Conservation (phyloP, 202 grass and related monocot genomes). For the Panicum virgatum region DNA sequence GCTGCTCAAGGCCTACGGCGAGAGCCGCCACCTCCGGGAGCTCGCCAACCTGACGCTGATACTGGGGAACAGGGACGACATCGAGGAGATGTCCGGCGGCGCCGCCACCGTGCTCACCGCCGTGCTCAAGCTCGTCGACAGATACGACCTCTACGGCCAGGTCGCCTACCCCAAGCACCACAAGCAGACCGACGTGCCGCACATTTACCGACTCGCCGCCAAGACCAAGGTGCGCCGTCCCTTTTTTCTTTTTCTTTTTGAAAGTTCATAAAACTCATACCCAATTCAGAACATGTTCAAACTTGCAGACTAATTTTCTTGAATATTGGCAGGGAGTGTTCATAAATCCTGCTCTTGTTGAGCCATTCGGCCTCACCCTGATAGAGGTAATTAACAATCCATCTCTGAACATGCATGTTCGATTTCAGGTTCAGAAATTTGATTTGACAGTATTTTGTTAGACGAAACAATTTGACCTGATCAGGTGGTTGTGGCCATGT, state of each 20-base stretch:
- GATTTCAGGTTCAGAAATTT: not conserved
- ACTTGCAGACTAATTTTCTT: no score
- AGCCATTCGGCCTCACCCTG: slow-evolving; percentile 93
- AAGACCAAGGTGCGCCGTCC: slow-evolving; percentile 70
- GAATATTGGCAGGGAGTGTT: slow-evolving; percentile 70
- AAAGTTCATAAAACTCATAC: not conserved
- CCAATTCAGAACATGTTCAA: no score
- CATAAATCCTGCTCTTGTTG: slow-evolving; percentile 91
- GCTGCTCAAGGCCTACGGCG: slow-evolving; percentile 93
- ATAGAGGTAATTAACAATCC: slow-evolving; percentile 69
- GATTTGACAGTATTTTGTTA: not conserved
- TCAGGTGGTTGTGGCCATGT: no score
- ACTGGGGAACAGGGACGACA: slow-evolving; percentile 89
- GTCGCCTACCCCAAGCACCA: slow-evolving; percentile 97
- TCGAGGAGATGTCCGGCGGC: slow-evolving; percentile 86
- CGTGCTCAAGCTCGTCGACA: slow-evolving; percentile 86
- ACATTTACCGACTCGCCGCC: slow-evolving; percentile 88
- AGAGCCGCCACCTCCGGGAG: slow-evolving; percentile 75
- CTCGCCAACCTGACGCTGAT: slow-evolving; percentile 91
- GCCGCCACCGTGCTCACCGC: slow-evolving; percentile 57
- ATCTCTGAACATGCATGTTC: no score
- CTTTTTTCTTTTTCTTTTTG: no score
- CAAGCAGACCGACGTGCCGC: slow-evolving; percentile 85
- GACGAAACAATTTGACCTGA: not conserved
- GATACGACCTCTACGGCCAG: slow-evolving; percentile 85